Evolutionary conservation across 1,139 yeast genomes (phyloP).

Genomic region (Magnusiomyces fungicola): DNA sequence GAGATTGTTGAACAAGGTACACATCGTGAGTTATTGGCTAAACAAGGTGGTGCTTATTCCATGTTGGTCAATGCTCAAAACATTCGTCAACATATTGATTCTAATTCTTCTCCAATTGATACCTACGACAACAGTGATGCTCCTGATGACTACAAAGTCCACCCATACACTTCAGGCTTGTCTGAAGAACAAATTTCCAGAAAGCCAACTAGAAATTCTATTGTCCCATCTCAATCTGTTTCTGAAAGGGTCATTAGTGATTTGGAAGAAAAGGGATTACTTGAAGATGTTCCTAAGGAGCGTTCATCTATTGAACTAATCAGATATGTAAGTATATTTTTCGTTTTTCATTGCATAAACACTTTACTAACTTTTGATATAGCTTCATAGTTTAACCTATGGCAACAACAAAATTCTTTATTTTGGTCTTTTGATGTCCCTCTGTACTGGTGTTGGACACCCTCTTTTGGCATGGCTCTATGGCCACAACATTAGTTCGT

Average conservation of each 20-base stretch:
- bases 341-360: too few species aligned
- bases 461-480: constrained; percentile 36
- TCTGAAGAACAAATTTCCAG: not conserved
- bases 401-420: constrained; percentile 18
- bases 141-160: not conserved
- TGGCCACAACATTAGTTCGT: constrained; percentile 32
- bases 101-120: not conserved
- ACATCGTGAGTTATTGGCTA: constrained; percentile 33
- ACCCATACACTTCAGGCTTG: not conserved
- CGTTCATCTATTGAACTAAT: not conserved
- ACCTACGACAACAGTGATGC: not conserved
- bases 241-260: constrained; percentile 8
- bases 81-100: constrained; percentile 10
- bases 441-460: constrained; percentile 35
- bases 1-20: constrained; percentile 38
- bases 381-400: not conserved
- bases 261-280: not conserved
- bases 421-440: constrained; percentile 30
- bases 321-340: too few species aligned
- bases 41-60: constrained; percentile 34
- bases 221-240: constrained; percentile 5
- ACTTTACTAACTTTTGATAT: too few species aligned
- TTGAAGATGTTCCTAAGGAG: not conserved
- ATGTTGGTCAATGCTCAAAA: constrained; percentile 35
- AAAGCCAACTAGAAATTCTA: not conserved